These are phyloP conservation scores for Colletotrichum phormii DNA, from an alignment of 2,329 filamentous ascomycete genomes.

Conservation along the genomic window DNA sequence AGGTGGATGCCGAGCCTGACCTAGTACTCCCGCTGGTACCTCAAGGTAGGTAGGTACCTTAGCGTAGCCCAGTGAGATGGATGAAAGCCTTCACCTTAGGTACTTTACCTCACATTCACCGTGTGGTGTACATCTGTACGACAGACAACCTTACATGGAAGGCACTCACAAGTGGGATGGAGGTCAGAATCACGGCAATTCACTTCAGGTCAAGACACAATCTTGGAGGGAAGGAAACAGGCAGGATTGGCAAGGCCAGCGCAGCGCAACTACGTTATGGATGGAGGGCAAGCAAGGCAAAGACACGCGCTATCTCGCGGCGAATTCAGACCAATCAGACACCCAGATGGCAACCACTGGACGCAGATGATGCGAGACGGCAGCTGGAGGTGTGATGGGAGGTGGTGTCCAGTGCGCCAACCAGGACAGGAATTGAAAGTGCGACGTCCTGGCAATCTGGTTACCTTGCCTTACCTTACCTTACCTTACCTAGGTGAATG, in stretches of 20 bases:
- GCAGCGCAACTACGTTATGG: background rate
- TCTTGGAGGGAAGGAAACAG: background rate
- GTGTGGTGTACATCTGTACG: background rate
- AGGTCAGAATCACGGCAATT: background rate
- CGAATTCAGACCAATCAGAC: background rate
- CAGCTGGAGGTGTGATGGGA: background rate
- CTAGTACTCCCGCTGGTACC: background rate
- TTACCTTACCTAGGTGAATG: too few species aligned
- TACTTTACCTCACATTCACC: background rate
- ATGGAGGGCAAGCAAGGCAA: slow-evolving; percentile 8
- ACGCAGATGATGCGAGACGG: slow-evolving; percentile 24
- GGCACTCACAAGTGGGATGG: background rate
- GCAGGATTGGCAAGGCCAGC: slow-evolving; percentile 10
- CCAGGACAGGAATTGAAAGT: background rate
- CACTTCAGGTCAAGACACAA: background rate
- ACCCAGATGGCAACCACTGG: background rate
- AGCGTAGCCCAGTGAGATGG: background rate
- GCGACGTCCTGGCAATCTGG: background rate
- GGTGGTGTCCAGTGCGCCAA: background rate
- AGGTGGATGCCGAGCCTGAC: slow-evolving; percentile 19
- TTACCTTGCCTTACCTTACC: too few species aligned
- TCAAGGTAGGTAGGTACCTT: background rate
- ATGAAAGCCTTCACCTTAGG: background rate
- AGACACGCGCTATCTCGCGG: background rate
- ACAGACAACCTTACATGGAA: background rate